phyloP scores from a whole-genome alignment of 495 filamentous ascomycete genomes.

The Tuber melanosporum region DNA sequence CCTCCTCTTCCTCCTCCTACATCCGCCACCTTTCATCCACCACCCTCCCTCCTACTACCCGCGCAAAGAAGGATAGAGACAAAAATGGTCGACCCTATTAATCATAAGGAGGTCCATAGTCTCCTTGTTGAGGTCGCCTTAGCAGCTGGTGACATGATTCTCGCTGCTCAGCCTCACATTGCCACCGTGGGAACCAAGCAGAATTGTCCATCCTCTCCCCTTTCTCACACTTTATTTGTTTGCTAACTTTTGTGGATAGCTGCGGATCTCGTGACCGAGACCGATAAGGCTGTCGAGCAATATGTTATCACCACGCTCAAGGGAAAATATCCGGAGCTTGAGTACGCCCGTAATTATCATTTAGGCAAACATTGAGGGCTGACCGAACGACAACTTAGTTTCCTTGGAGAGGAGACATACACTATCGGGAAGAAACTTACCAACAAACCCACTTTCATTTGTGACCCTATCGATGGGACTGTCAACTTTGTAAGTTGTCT shows the following conservation, averaged over 20 bases:
- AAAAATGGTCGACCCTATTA: slow-evolving; percentile 45
- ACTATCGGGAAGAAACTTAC: slow-evolving; percentile 59
- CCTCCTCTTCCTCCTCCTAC: background rate
- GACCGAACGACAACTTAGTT: slow-evolving; percentile 42
- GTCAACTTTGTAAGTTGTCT: slow-evolving; percentile 59
- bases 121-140: slow-evolving; percentile 65
- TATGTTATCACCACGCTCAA: slow-evolving; percentile 62
- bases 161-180: slow-evolving; percentile 61
- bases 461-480: slow-evolving; percentile 86
- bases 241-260: slow-evolving; percentile 46
- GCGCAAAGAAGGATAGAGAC: slow-evolving; percentile 14
- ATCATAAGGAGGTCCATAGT: slow-evolving; percentile 77
- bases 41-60: background rate
- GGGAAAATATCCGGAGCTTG: slow-evolving; percentile 59
- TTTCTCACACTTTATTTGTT: background rate
- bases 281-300: slow-evolving; percentile 73
- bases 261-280: slow-evolving; percentile 80
- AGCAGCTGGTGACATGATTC: slow-evolving; percentile 76
- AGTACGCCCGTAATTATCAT: slow-evolving; percentile 39
- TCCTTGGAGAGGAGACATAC: slow-evolving; percentile 85
- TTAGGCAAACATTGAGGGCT: background rate
- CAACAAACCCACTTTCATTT: slow-evolving; percentile 70
- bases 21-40: background rate
- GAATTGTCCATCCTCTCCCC: slow-evolving; percentile 58
- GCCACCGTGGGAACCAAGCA: slow-evolving; percentile 65